These are phyloP conservation scores for Gomphus bonarii DNA, from an alignment of 1,284 basidiomycete species.

Conservation along the genomic window DNA sequence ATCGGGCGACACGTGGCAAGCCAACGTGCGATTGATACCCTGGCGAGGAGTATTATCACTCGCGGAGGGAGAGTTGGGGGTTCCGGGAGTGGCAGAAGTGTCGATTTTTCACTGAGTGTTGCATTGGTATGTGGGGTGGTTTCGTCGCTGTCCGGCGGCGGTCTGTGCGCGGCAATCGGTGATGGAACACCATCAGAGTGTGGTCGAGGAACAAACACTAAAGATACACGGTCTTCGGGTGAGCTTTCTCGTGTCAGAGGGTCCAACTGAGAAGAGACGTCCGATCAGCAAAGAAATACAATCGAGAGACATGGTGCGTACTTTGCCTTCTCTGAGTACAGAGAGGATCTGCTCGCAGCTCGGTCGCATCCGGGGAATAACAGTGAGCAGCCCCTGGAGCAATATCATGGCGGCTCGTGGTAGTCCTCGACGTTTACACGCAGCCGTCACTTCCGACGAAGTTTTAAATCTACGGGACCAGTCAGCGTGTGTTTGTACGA, in stretches of 20 bases:
- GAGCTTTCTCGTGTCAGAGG: conserved; percentile 12
- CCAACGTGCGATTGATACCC: background rate
- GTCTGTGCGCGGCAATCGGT: background rate
- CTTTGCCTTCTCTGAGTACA: conserved; percentile 58
- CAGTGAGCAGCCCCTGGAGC: conserved; percentile 60
- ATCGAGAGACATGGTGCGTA: too few species aligned
- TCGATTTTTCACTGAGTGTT: background rate
- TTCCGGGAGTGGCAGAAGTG: conserved; percentile 1
- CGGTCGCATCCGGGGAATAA: conserved; percentile 50
- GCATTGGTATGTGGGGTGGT: background rate
- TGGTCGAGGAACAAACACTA: background rate
- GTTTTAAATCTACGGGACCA: conserved; percentile 46
- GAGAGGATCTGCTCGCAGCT: conserved; percentile 59
- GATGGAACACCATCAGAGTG: background rate
- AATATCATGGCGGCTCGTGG: conserved; percentile 61
- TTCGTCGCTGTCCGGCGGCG: background rate
- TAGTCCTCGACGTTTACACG: conserved; percentile 58
- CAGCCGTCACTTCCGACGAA: conserved; percentile 33
- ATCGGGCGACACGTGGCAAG: background rate
- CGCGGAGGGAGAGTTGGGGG: background rate
- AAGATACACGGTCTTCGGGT: conserved; percentile 4
- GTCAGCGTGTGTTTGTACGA: background rate
- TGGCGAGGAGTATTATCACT: background rate
- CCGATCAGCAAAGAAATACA: background rate
- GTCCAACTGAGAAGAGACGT: conserved; percentile 15